Evolutionary conservation across 2,329 filamentous ascomycete species (phyloP).

Genomic region (Hypoxylon sp.): DNA sequence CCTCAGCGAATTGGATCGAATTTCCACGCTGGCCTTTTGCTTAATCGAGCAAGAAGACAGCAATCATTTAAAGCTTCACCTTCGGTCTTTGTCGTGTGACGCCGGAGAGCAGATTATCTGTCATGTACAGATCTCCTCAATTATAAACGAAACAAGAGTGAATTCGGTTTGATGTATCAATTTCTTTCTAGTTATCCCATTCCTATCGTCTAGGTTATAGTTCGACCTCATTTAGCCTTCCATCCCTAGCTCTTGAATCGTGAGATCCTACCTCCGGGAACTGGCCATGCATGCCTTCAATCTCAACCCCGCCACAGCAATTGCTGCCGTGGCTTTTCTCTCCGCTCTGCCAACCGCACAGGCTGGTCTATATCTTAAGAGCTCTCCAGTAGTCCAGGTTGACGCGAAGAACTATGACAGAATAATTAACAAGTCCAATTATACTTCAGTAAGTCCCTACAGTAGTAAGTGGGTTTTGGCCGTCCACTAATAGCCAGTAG

Average conservation of each 20-base stretch:
- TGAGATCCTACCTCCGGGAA: constrained; percentile 20
- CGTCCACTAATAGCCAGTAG: constrained; percentile 54
- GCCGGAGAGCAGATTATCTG: constrained; percentile 32
- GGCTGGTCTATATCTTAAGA: constrained; percentile 86
- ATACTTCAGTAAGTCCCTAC: constrained; percentile 80
- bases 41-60: constrained; percentile 48
- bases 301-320: constrained; percentile 65
- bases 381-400: constrained; percentile 88
- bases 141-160: constrained; percentile 23
- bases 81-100: constrained; percentile 17
- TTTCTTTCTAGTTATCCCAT: constrained; percentile 17
- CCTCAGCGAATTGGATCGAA: constrained; percentile 40
- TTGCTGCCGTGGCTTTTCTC: constrained; percentile 73
- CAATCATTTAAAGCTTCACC: constrained; percentile 41
- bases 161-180: constrained; percentile 38
- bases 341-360: constrained; percentile 75
- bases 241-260: constrained; percentile 4
- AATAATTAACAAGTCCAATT: constrained; percentile 88
- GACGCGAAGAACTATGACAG: constrained; percentile 83
- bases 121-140: constrained; percentile 34
- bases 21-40: constrained; percentile 64
- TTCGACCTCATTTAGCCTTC: constrained; percentile 15
- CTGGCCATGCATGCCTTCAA: constrained; percentile 65
- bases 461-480: not conserved
- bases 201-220: constrained; percentile 1